A percentile compares a stretch with the other conserved stretches of the same genome.
These are phyloP conservation scores for Anisogramma anomala DNA, from an alignment of 2,329 filamentous ascomycete species.

Conservation along the genomic window DNA sequence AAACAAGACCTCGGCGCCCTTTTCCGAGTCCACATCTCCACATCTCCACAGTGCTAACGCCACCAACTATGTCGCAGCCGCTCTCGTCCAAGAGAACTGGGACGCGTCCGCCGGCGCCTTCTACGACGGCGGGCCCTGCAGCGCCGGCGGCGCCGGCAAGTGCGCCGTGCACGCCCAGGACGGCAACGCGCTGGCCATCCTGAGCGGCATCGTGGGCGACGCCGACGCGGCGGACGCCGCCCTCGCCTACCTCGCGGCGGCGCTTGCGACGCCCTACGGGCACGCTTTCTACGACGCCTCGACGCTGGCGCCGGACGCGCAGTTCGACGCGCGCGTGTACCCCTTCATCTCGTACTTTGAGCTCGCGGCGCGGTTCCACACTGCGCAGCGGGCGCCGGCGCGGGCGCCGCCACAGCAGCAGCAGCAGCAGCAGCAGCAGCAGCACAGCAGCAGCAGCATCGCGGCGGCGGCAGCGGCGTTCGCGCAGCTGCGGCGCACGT, in stretches of 20 bases:
- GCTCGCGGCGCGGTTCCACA: slow-evolving; percentile 35
- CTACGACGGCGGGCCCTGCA: slow-evolving; percentile 29
- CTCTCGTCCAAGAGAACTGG: slow-evolving; percentile 29
- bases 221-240: slow-evolving; percentile 14
- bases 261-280: slow-evolving; percentile 30
- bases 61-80: slow-evolving; percentile 9
- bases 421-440: slow-evolving; percentile 32
- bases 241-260: slow-evolving; percentile 28
- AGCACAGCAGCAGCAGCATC: slow-evolving; percentile 19
- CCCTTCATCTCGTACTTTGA: slow-evolving; percentile 43
- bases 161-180: slow-evolving; percentile 36
- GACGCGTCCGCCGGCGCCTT: slow-evolving; percentile 33
- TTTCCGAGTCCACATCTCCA: no score
- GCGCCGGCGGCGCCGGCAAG: slow-evolving; percentile 16
- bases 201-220: slow-evolving; percentile 25
- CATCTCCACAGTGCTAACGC: no score
- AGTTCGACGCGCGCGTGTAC: slow-evolving; percentile 35
- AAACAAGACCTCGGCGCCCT: background rate
- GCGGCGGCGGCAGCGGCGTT: slow-evolving; percentile 21
- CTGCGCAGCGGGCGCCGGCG: background rate
- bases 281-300: slow-evolving; percentile 42
- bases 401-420: background rate
- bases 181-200: slow-evolving; percentile 36
- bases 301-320: slow-evolving; percentile 21
- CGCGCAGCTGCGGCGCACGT: slow-evolving; percentile 34